A percentile compares a stretch with the other conserved stretches of the same genome.
These are phyloP conservation scores for Hypsizygus ulmarius DNA, from an alignment of 1,284 basidiomycete genomes.

Conservation along the genomic window DNA sequence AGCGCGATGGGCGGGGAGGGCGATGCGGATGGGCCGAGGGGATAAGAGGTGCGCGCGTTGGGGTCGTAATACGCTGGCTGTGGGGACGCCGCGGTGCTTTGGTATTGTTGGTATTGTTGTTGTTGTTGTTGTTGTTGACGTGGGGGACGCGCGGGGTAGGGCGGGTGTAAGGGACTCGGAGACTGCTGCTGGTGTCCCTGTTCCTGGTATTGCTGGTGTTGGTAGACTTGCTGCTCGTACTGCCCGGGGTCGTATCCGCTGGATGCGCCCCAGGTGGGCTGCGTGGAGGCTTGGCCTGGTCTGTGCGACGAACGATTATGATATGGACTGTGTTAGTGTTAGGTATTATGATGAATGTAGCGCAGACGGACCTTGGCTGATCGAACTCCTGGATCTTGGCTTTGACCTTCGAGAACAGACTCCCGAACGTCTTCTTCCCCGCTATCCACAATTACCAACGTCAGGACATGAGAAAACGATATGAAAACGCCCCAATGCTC, in stretches of 20 bases:
- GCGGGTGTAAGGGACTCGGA: background rate
- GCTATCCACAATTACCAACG: conserved; percentile 36
- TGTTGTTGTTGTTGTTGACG: background rate
- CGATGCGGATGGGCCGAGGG: background rate
- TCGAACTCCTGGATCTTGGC: conserved; percentile 80
- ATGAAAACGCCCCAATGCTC: conserved; percentile 23
- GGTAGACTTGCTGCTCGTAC: conserved; percentile 17
- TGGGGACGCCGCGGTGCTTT: too few relatives aligned
- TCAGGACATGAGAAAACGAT: conserved; percentile 4
- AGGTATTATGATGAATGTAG: background rate
- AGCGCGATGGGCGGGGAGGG: conserved; percentile 7
- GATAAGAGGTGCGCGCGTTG: conserved; percentile 13
- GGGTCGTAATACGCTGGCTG: conserved; percentile 28
- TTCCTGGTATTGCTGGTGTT: conserved; percentile 7
- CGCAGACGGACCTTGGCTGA: conserved; percentile 34
- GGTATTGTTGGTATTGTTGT: too few relatives aligned
- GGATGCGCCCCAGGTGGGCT: conserved; percentile 12
- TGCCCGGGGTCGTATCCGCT: conserved; percentile 10
- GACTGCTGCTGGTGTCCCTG: conserved; percentile 14
- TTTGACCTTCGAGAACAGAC: conserved; percentile 69
- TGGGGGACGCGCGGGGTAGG: background rate
- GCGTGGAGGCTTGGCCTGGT: conserved; percentile 7
- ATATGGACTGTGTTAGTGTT: background rate
- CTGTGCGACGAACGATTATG: too few relatives aligned
- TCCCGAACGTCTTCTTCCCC: conserved; percentile 74